Conservation (phyloP, 805 yeast species). For the Candida michaelii region DNA sequence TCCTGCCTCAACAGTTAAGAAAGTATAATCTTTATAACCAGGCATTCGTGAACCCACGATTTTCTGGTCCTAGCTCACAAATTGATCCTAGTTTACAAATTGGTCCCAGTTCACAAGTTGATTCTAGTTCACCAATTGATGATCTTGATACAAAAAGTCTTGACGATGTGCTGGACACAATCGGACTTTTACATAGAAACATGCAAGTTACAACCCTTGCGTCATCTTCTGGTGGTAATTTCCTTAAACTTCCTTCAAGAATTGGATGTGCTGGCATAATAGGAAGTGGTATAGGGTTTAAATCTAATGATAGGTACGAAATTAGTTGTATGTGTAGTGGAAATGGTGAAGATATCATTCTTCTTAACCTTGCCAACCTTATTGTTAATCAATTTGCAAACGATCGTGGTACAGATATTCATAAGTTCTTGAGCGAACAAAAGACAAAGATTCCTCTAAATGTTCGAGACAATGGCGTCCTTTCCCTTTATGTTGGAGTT, state of each 20-base stretch:
- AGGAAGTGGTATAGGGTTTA: conserved; percentile 44
- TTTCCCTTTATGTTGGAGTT: conserved; percentile 31
- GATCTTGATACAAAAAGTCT: too few species aligned
- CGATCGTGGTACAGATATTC: conserved; percentile 1
- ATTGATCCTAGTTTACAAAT: too few species aligned
- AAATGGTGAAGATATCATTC: conserved; percentile 55
- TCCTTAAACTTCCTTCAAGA: conserved; percentile 49
- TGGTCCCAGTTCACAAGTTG: too few species aligned
- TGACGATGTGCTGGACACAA: conserved; percentile 34
- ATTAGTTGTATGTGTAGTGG: conserved; percentile 49
- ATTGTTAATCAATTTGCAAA: conserved; percentile 10
- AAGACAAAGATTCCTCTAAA: conserved; percentile 2
- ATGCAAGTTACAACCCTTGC: conserved; percentile 22
- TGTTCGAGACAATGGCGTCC: background rate
- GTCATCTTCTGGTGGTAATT: conserved; percentile 55
- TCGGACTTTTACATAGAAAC: conserved; percentile 37
- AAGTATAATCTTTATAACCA: conserved; percentile 11
- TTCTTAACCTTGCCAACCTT: conserved; percentile 40
- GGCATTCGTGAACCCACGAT: conserved; percentile 6
- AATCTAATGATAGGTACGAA: conserved; percentile 18
- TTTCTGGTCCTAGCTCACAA: background rate
- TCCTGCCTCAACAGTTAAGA: conserved; percentile 7
- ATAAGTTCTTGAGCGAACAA: background rate
- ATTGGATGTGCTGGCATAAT: conserved; percentile 54
- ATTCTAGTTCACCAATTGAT: too few species aligned